These are phyloP conservation scores for Phytophthora cactorum DNA, from an alignment of 352 stramenopile species.

Conservation along the genomic window DNA sequence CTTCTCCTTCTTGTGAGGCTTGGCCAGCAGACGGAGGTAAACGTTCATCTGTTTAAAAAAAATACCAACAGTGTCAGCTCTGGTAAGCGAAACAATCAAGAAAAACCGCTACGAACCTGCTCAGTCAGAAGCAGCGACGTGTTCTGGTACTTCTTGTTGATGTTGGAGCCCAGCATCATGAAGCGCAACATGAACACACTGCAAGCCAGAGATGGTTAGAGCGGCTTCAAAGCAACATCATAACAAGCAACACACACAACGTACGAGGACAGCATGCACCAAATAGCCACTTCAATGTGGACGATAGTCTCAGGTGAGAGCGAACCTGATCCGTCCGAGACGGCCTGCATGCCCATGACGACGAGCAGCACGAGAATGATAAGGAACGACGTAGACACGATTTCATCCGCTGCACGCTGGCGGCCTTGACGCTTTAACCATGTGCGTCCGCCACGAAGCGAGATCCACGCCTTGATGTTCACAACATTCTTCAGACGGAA, in stretches of 20 bases:
- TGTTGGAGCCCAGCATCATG: conserved; percentile 91
- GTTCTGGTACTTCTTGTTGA: conserved; percentile 93
- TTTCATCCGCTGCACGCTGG: conserved; percentile 87
- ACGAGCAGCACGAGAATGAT: conserved; percentile 86
- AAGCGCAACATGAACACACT: conserved; percentile 92
- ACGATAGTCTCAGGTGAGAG: conserved; percentile 69
- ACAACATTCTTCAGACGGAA: conserved; percentile 92
- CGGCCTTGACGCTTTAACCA: conserved; percentile 89
- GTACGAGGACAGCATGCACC: conserved; percentile 85
- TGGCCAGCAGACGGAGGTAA: conserved; percentile 82
- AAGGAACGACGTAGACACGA: conserved; percentile 90
- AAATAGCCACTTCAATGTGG: conserved; percentile 88
- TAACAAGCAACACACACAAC: conserved; percentile 11
- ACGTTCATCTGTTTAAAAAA: conserved; percentile 75
- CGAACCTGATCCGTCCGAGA: conserved; percentile 63
- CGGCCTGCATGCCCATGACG: conserved; percentile 86
- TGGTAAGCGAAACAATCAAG: neutral
- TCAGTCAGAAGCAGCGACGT: conserved; percentile 91
- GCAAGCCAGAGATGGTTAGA: conserved; percentile 15
- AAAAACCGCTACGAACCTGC: conserved; percentile 56
- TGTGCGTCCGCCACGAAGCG: conserved; percentile 81
- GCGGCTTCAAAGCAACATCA: conserved; percentile 6
- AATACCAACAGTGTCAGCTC: no score
- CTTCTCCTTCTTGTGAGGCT: conserved; percentile 90
- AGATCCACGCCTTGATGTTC: conserved; percentile 93